These are phyloP conservation scores for Phytophthora nicotianae DNA, from an alignment of 352 stramenopile species.

Conservation along the genomic window DNA sequence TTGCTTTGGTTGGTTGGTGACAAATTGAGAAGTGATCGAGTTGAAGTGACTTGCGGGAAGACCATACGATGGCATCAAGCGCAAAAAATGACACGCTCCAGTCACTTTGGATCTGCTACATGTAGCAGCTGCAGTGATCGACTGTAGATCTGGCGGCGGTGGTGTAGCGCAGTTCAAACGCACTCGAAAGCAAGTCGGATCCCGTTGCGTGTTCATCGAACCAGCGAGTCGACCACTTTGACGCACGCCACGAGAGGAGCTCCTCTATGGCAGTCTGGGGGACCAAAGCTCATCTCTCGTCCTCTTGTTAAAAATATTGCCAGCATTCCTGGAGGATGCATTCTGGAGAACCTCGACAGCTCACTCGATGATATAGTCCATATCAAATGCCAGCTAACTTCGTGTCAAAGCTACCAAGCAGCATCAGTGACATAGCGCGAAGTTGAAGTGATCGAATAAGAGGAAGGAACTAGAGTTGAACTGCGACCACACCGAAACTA, in stretches of 20 bases:
- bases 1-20: not conserved
- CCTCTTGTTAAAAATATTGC: not conserved
- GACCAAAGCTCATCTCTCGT: not conserved
- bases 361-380: too few species aligned
- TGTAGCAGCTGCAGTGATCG: constrained; percentile 16
- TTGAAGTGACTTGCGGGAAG: not conserved
- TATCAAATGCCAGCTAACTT: too few species aligned
- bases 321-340: not conserved
- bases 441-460: too few species aligned
- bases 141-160: constrained; percentile 3
- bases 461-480: not conserved
- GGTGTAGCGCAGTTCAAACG: not conserved
- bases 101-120: constrained; percentile 12
- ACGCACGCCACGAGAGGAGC: constrained; percentile 4
- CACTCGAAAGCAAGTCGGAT: constrained; percentile 4
- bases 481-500: not conserved
- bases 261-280: constrained; percentile 10
- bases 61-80: not conserved
- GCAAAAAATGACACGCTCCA: constrained; percentile 20
- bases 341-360: too few species aligned
- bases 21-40: constrained; percentile 24
- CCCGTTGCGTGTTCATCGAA: constrained; percentile 20
- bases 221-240: constrained; percentile 9
- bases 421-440: too few species aligned
- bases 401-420: too few species aligned